phyloP scores from a whole-genome alignment of 805 yeast species.

The Nakazawaea siamensis region DNA sequence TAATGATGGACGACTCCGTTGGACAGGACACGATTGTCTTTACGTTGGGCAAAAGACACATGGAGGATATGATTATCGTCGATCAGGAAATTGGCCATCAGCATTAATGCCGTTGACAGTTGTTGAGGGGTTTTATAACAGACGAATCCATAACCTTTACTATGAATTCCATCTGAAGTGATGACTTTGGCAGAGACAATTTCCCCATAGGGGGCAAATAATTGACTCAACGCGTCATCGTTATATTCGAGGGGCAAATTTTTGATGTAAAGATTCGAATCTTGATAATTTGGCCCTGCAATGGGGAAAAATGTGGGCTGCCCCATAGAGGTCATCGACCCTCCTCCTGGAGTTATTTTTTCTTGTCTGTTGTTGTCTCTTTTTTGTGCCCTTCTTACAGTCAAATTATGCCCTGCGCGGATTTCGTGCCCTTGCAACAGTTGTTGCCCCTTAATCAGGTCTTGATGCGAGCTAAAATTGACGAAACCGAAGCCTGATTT shows the following conservation, averaged over 20 bases:
- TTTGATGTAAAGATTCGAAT: constrained; percentile 66
- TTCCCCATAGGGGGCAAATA: constrained; percentile 39
- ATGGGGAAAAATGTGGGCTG: constrained; percentile 11
- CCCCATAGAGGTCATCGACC: not conserved
- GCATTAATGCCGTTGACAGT: constrained; percentile 63
- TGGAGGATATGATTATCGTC: constrained; percentile 41
- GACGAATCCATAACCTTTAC: constrained; percentile 79
- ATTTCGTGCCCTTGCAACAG: constrained; percentile 36
- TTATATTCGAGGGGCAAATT: constrained; percentile 47
- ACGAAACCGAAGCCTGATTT: constrained; percentile 43
- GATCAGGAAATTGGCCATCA: constrained; percentile 47
- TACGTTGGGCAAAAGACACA: constrained; percentile 75
- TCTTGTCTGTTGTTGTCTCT: constrained; percentile 21
- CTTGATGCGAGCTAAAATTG: constrained; percentile 37
- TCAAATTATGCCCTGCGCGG: constrained; percentile 17
- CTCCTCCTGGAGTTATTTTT: not conserved
- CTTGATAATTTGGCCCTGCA: constrained; percentile 47
- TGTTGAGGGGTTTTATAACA: constrained; percentile 59
- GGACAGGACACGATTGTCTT: constrained; percentile 40
- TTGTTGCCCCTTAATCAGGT: constrained; percentile 40
- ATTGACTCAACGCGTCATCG: constrained; percentile 40
- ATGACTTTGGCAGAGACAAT: constrained; percentile 50
- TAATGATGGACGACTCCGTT: constrained; percentile 25
- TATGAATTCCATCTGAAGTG: constrained; percentile 37
- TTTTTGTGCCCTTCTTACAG: constrained; percentile 40